Evolutionary conservation across 2,329 filamentous ascomycete genomes (phyloP).

Genomic region (Nemania abortiva): DNA sequence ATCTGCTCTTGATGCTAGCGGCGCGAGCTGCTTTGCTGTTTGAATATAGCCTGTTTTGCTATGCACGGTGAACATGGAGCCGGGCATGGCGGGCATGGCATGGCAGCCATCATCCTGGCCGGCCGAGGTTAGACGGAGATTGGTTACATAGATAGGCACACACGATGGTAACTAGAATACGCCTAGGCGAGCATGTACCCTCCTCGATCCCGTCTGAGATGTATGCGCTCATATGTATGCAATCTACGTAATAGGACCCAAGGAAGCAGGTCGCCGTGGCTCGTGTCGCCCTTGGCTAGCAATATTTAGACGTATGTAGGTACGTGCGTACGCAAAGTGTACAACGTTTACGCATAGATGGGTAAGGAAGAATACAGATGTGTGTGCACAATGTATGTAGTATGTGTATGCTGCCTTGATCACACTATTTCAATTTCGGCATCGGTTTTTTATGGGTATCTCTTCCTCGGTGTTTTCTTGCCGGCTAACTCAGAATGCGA

Average conservation of each 20-base stretch:
- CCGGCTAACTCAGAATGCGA: background rate
- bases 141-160: slow-evolving; percentile 6
- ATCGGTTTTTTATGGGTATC: background rate
- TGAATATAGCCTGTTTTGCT: slow-evolving; percentile 30
- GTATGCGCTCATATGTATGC: slow-evolving; percentile 27
- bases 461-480: slow-evolving; percentile 3
- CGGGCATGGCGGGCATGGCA: background rate
- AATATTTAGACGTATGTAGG: slow-evolving; percentile 18
- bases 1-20: slow-evolving; percentile 8
- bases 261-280: slow-evolving; percentile 13
- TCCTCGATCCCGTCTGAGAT: slow-evolving; percentile 9
- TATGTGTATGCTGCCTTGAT: slow-evolving; percentile 17
- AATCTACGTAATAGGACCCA: slow-evolving; percentile 22
- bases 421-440: slow-evolving; percentile 21
- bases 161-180: background rate
- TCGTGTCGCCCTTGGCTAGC: slow-evolving; percentile 5
- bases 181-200: background rate
- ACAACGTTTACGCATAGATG: slow-evolving; percentile 13
- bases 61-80: slow-evolving; percentile 13
- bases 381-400: background rate
- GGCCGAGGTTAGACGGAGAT: slow-evolving; percentile 23
- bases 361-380: background rate
- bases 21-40: background rate
- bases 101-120: background rate
- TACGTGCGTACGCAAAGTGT: slow-evolving; percentile 13